Conservation (phyloP, 306 rosid species). For the Cucurbita moschata region DNA sequence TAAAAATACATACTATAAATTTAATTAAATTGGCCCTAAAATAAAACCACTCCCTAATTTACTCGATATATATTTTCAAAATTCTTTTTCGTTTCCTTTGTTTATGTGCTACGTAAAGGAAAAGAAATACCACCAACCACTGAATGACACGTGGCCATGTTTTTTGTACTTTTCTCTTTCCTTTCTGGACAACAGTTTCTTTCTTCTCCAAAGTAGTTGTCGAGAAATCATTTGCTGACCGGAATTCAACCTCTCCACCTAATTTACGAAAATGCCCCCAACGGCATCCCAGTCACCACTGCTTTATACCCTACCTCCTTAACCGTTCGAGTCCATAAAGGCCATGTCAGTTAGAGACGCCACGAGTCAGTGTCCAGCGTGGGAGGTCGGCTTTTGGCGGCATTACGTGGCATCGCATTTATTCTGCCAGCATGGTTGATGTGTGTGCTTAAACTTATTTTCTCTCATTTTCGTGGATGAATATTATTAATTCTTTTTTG, state of each 20-base stretch:
- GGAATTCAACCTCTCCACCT: constrained; percentile 3
- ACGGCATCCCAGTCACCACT: background rate
- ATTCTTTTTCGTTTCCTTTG: constrained; percentile 1
- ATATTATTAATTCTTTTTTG: background rate
- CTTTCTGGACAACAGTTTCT: constrained; percentile 1
- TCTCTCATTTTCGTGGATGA: background rate
- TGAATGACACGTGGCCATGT: constrained; percentile 29
- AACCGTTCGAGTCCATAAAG: background rate
- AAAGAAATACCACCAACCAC: constrained; percentile 26
- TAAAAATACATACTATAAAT: background rate
- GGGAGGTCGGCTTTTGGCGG: constrained; percentile 14
- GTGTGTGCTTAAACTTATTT: background rate
- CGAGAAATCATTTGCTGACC: constrained; percentile 29
- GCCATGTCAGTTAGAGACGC: background rate
- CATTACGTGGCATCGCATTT: constrained; percentile 7
- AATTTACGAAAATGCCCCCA: constrained; percentile 15
- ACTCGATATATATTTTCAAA: background rate
- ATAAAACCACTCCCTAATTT: too few relatives aligned
- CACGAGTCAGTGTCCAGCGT: constrained; percentile 2
- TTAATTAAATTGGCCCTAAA: background rate
- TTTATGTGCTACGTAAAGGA: constrained; percentile 19
- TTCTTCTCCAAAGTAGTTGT: constrained; percentile 63
- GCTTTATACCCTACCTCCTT: background rate
- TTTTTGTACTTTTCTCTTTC: background rate
- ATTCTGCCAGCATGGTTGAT: constrained; percentile 17